These are phyloP conservation scores for Triangularia setosa DNA, from an alignment of 2,329 filamentous ascomycete species.

Conservation along the genomic window DNA sequence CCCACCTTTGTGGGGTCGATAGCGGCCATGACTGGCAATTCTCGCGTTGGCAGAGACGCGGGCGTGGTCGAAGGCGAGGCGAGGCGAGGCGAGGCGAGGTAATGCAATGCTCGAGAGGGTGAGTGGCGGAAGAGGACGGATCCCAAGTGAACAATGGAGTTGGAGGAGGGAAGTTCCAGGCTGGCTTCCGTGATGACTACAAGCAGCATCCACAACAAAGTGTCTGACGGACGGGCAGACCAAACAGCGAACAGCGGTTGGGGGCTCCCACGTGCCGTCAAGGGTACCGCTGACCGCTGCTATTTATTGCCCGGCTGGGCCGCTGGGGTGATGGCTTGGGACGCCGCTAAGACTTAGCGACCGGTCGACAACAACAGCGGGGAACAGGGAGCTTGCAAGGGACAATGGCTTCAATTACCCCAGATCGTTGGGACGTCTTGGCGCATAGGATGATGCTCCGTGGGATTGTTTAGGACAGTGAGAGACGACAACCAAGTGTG, in stretches of 20 bases:
- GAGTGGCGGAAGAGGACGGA: not conserved
- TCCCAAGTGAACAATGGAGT: not conserved
- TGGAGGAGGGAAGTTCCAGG: not conserved
- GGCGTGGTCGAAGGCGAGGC: not conserved
- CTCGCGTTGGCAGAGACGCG: not conserved
- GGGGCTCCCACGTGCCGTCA: conserved; percentile 5
- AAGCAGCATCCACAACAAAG: not conserved
- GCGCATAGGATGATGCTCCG: not conserved
- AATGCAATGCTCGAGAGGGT: not conserved
- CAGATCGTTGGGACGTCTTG: not conserved
- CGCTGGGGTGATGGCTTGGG: not conserved
- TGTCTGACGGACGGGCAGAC: not conserved
- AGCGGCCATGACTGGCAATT: conserved; percentile 27
- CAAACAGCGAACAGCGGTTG: not conserved
- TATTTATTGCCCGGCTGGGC: not conserved
- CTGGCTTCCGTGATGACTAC: not conserved
- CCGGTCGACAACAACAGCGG: not conserved
- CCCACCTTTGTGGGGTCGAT: conserved; percentile 59
- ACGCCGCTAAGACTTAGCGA: not conserved
- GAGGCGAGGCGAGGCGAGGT: no score
- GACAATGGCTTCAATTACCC: not conserved
- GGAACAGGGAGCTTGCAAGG: not conserved
- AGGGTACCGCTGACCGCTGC: not conserved
- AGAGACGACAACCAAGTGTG: not conserved
- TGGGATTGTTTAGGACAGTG: not conserved